phyloP scores from a whole-genome alignment of 1,139 yeast species.

The Candida sanyaensis region DNA sequence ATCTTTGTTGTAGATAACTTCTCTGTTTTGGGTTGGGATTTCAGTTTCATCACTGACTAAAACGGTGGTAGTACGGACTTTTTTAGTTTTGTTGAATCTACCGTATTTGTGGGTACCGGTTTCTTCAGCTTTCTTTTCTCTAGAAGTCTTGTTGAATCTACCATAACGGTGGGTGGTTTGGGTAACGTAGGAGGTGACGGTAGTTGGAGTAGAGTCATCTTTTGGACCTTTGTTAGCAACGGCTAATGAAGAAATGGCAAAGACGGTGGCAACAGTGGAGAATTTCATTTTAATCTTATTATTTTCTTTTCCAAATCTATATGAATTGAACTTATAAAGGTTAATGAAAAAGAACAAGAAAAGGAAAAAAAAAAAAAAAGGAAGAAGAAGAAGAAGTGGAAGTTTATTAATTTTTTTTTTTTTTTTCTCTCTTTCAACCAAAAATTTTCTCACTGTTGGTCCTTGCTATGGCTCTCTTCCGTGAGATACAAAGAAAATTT shows the following conservation, averaged over 20 bases:
- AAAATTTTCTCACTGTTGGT: too few species aligned
- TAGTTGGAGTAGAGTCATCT: slow-evolving; percentile 8
- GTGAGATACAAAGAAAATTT: too few species aligned
- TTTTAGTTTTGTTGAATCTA: slow-evolving; percentile 44
- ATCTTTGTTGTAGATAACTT: slow-evolving; percentile 12
- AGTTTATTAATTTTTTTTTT: background rate
- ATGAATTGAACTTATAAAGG: background rate
- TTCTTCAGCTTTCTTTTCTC: slow-evolving; percentile 40
- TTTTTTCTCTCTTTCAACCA: background rate
- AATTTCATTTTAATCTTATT: slow-evolving; percentile 8
- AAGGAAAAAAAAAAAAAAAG: background rate
- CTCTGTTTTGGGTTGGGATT: slow-evolving; percentile 3
- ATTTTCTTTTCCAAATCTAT: background rate
- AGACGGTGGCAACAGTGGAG: slow-evolving; percentile 11
- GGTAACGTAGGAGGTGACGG: slow-evolving; percentile 12
- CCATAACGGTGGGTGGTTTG: slow-evolving; percentile 27
- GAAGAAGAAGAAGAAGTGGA: background rate
- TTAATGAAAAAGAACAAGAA: background rate
- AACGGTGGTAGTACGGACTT: slow-evolving; percentile 28
- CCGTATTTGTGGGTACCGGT: slow-evolving; percentile 35
- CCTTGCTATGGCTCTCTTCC: too few species aligned
- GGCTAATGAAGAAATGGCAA: slow-evolving; percentile 10
- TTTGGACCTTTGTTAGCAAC: slow-evolving; percentile 12
- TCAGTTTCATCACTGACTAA: slow-evolving; percentile 19
- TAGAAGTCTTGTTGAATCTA: slow-evolving; percentile 50